Conservation (phyloP, 2,329 filamentous ascomycete genomes). For the Ophiostoma australiae region DNA sequence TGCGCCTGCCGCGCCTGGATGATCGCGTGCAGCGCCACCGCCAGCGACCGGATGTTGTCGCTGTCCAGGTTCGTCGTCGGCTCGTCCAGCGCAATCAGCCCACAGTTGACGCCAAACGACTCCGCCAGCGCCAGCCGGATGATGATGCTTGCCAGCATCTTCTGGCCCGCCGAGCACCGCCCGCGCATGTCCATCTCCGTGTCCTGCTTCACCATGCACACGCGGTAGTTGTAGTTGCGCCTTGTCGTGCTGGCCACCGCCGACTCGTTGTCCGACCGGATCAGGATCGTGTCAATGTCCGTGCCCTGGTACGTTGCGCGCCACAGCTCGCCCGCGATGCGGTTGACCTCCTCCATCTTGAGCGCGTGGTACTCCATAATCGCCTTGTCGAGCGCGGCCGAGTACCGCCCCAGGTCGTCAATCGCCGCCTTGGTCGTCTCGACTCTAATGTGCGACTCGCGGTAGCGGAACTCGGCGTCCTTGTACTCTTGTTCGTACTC, state of each 20-base stretch:
- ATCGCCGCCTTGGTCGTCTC: slow-evolving; percentile 90
- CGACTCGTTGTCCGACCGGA: slow-evolving; percentile 83
- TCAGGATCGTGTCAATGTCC: slow-evolving; percentile 93
- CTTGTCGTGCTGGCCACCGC: slow-evolving; percentile 42
- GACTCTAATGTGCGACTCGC: slow-evolving; percentile 81
- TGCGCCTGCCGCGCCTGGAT: slow-evolving; percentile 79
- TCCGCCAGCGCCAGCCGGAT: slow-evolving; percentile 94
- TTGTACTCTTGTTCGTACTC: slow-evolving; percentile 87
- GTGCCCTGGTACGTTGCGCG: slow-evolving; percentile 93
- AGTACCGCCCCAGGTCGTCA: slow-evolving; percentile 80
- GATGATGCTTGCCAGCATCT: slow-evolving; percentile 93
- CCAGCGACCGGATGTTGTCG: slow-evolving; percentile 89
- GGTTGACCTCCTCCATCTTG: slow-evolving; percentile 98
- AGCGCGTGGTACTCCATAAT: slow-evolving; percentile 95
- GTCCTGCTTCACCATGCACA: slow-evolving; percentile 96
- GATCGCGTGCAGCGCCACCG: slow-evolving; percentile 77
- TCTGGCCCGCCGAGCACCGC: slow-evolving; percentile 92
- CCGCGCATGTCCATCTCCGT: slow-evolving; percentile 99
- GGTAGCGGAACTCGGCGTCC: slow-evolving; percentile 73
- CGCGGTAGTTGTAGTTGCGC: slow-evolving; percentile 84
- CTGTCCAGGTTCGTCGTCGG: slow-evolving; percentile 94
- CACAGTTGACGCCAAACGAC: slow-evolving; percentile 93
- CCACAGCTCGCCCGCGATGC: slow-evolving; percentile 94
- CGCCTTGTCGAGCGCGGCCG: slow-evolving; percentile 81
- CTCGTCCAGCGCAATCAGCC: slow-evolving; percentile 87